phyloP scores from a whole-genome alignment of 1,284 basidiomycete species.

The Marasmius tenuissimus region DNA sequence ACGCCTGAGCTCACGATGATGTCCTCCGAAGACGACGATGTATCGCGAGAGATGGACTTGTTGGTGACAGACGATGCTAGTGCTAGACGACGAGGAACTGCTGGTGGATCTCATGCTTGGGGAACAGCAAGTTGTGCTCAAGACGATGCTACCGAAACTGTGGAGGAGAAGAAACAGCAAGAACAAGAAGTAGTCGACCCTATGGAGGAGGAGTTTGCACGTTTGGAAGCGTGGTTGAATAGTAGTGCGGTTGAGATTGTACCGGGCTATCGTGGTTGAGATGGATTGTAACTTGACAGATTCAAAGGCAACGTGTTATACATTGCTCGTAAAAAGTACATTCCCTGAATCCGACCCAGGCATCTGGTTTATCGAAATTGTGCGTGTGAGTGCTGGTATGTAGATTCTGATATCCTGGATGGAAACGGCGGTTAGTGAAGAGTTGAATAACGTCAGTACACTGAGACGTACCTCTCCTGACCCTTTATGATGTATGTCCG shows the following conservation, averaged over 20 bases:
- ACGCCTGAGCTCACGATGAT: constrained; percentile 18
- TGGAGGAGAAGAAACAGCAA: neutral
- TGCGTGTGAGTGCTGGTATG: no score
- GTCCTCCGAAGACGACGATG: constrained; percentile 10
- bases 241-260: constrained; percentile 43
- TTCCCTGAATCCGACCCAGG: no score
- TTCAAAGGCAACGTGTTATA: neutral
- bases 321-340: no score
- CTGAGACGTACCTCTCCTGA: neutral
- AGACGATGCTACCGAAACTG: neutral
- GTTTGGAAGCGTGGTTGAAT: constrained; percentile 46
- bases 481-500: constrained; percentile 30
- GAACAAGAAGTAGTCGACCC: constrained; percentile 8
- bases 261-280: neutral
- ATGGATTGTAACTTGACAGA: neutral
- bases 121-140: neutral
- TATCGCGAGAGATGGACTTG: neutral
- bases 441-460: no score
- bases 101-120: neutral
- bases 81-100: neutral
- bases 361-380: no score
- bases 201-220: constrained; percentile 37
- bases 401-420: no score
- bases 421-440: no score
- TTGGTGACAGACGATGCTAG: neutral